phyloP scores from a whole-genome alignment of 2,329 filamentous ascomycete species.

The Talaromyces sp. region DNA sequence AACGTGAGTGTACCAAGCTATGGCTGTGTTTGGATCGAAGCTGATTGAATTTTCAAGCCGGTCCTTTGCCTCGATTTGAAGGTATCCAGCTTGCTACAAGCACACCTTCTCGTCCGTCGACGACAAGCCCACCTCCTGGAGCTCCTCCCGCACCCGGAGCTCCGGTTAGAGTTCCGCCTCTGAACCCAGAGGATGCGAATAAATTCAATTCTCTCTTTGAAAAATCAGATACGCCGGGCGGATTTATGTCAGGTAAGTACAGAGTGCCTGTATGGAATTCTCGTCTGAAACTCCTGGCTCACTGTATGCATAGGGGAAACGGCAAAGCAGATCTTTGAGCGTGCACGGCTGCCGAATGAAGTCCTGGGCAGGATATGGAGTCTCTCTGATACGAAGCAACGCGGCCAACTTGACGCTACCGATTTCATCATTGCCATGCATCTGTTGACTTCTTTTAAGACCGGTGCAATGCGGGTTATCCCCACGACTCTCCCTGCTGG shows the following conservation, averaged over 20 bases:
- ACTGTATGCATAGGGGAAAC: constrained; percentile 61
- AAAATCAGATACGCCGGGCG: constrained; percentile 73
- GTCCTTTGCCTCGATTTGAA: constrained; percentile 89
- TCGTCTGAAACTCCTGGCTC: not conserved
- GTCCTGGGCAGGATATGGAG: constrained; percentile 94
- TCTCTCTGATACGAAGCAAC: constrained; percentile 87
- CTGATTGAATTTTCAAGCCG: constrained; percentile 45
- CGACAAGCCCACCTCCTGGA: constrained; percentile 42
- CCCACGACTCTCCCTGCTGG: constrained; percentile 77
- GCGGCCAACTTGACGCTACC: constrained; percentile 77
- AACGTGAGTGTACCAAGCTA: constrained; percentile 51
- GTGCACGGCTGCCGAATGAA: constrained; percentile 84
- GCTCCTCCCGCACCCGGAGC: constrained; percentile 43
- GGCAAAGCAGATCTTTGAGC: constrained; percentile 92
- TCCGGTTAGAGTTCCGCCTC: constrained; percentile 79
- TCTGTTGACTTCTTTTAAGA: constrained; percentile 85
- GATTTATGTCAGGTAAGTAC: constrained; percentile 63
- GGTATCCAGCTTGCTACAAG: constrained; percentile 55
- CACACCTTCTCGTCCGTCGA: constrained; percentile 51
- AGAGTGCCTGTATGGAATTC: not conserved
- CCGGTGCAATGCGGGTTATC: constrained; percentile 71
- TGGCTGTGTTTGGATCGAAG: not conserved
- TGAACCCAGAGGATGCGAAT: constrained; percentile 81
- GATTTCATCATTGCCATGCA: constrained; percentile 99
- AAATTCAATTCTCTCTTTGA: constrained; percentile 92